phyloP scores from a whole-genome alignment of 352 stramenopile species.

The Pythium phragmiticola region DNA sequence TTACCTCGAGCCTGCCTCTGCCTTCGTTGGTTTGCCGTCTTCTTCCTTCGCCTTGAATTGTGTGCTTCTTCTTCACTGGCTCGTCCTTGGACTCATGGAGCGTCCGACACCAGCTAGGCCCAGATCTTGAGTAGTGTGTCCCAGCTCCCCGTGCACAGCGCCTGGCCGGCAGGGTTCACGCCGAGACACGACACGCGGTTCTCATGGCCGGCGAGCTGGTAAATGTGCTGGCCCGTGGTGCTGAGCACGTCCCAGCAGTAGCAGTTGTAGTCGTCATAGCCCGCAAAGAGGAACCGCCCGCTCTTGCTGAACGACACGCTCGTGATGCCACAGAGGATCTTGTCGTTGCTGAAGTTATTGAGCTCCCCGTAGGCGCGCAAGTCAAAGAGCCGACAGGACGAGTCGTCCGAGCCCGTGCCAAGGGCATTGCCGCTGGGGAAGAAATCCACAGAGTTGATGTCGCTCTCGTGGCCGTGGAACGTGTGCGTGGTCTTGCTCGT shows the following conservation, averaged over 20 bases:
- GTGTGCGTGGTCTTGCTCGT: slow-evolving; percentile 95
- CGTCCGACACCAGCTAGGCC: slow-evolving; percentile 44
- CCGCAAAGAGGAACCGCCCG: slow-evolving; percentile 96
- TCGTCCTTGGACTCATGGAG: background rate
- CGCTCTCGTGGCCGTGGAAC: slow-evolving; percentile 96
- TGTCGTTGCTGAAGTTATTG: slow-evolving; percentile 97
- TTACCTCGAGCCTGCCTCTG: background rate
- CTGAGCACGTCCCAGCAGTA: slow-evolving; percentile 97
- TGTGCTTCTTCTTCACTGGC: background rate
- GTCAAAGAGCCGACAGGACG: slow-evolving; percentile 96
- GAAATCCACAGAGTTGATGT: slow-evolving; percentile 99
- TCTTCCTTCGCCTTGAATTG: background rate
- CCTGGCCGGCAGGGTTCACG: slow-evolving; percentile 93
- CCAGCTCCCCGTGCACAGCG: slow-evolving; percentile 98
- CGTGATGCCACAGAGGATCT: slow-evolving; percentile 97
- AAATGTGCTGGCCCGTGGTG: slow-evolving; percentile 87
- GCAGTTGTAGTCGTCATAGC: slow-evolving; percentile 98
- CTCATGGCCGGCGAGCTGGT: slow-evolving; percentile 93
- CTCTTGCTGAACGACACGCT: slow-evolving; percentile 95
- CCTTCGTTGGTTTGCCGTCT: background rate
- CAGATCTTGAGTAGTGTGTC: slow-evolving; percentile 98
- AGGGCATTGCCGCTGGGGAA: slow-evolving; percentile 96
- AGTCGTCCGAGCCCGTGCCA: slow-evolving; percentile 97
- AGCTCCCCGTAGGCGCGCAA: slow-evolving; percentile 95
- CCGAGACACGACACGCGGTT: slow-evolving; percentile 97